A percentile compares a stretch with the other conserved stretches of the same genome.
These are phyloP conservation scores for Baorangia bicolor DNA, from an alignment of 768 basidiomycete species.

Conservation along the genomic window DNA sequence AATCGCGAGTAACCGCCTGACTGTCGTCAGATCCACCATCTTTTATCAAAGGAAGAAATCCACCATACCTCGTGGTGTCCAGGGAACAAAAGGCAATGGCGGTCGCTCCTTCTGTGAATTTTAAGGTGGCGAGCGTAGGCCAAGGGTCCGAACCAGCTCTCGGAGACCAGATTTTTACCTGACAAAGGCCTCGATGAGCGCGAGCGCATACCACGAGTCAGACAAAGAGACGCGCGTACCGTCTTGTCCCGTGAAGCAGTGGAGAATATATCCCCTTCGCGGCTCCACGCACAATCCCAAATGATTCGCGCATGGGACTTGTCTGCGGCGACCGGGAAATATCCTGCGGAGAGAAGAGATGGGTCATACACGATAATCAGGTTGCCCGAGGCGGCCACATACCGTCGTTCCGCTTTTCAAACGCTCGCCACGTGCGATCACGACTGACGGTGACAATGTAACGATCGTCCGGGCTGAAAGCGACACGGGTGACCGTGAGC, in stretches of 20 bases:
- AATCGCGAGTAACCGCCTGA: conserved; percentile 65
- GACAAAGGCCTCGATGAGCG: neutral
- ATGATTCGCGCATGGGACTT: conserved; percentile 92
- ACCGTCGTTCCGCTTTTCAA: conserved; percentile 51
- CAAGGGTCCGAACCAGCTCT: conserved; percentile 44
- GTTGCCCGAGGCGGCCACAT: neutral
- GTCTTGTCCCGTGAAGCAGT: conserved; percentile 97
- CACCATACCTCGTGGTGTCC: conserved; percentile 40
- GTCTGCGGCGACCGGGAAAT: conserved; percentile 60
- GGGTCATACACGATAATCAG: neutral
- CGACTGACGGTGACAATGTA: conserved; percentile 83
- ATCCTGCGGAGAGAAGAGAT: conserved; percentile 42
- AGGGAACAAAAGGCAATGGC: conserved; percentile 65
- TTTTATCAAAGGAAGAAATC: conserved; percentile 9
- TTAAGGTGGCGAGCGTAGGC: conserved; percentile 59
- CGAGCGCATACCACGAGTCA: neutral
- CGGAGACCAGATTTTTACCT: conserved; percentile 85
- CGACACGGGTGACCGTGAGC: conserved; percentile 86
- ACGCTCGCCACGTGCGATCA: conserved; percentile 91
- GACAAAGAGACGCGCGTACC: conserved; percentile 41
- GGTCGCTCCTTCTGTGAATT: conserved; percentile 74
- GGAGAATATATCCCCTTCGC: conserved; percentile 75
- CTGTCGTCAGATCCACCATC: neutral
- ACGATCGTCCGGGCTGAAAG: conserved; percentile 84
- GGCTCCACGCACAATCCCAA: conserved; percentile 92